These are phyloP conservation scores for Penicillium coffeae DNA, from an alignment of 495 filamentous ascomycete genomes.

Conservation along the genomic window DNA sequence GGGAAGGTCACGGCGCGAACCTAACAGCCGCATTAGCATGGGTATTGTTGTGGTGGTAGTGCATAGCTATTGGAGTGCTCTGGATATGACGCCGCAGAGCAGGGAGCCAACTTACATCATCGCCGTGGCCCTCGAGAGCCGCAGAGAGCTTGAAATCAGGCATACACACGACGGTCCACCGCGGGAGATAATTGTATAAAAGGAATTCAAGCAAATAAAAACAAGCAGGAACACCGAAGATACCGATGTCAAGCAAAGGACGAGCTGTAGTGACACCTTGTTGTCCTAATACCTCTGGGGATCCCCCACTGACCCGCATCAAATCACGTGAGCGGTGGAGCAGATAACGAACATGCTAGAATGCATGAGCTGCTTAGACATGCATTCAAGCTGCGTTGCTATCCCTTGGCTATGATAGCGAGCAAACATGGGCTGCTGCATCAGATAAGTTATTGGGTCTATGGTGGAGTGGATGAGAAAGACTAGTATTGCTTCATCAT, in stretches of 20 bases:
- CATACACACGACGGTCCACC: constrained; percentile 40
- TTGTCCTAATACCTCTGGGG: constrained; percentile 16
- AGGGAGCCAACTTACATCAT: constrained; percentile 62
- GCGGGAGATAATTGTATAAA: neutral
- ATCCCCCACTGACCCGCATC: constrained; percentile 27
- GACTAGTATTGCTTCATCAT: neutral
- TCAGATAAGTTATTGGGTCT: neutral
- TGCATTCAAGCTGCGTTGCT: neutral
- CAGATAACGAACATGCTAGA: constrained; percentile 28
- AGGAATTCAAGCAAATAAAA: constrained; percentile 1
- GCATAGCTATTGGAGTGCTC: neutral
- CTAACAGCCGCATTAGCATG: constrained; percentile 40
- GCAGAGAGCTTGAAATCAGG: constrained; percentile 77
- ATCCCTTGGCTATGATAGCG: neutral
- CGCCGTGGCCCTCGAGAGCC: constrained; percentile 71
- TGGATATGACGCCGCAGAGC: neutral
- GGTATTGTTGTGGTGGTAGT: constrained; percentile 3
- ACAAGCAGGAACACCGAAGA: constrained; percentile 4
- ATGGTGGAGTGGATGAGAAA: neutral
- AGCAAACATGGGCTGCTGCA: neutral
- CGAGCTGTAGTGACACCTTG: constrained; percentile 23
- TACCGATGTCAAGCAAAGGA: constrained; percentile 1
- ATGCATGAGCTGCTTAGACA: neutral
- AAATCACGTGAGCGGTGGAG: constrained; percentile 37
- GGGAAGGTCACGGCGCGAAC: constrained; percentile 87